These are phyloP conservation scores for Phyllosticta citriasiana DNA, from an alignment of 2,329 filamentous ascomycete species.

Conservation along the genomic window DNA sequence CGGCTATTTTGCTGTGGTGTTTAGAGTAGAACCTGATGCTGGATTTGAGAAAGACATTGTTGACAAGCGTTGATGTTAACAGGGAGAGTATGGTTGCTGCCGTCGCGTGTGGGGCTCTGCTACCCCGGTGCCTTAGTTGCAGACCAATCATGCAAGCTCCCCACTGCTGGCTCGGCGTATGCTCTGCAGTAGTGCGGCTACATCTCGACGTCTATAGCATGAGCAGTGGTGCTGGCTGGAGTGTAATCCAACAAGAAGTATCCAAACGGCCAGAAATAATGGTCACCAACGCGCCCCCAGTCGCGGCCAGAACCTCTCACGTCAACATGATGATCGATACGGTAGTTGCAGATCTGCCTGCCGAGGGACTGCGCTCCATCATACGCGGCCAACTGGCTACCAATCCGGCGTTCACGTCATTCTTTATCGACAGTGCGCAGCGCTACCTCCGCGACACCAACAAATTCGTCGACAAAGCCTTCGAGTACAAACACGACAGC, in stretches of 20 bases:
- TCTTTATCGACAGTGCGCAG: constrained; percentile 24
- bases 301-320: constrained; percentile 20
- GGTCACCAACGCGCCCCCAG: neutral
- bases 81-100: constrained; percentile 20
- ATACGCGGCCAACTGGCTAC: constrained; percentile 23
- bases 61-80: neutral
- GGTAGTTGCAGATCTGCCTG: constrained; percentile 34
- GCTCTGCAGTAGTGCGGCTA: neutral
- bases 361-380: constrained; percentile 31
- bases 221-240: neutral
- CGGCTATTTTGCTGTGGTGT: neutral
- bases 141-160: neutral
- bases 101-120: neutral
- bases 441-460: constrained; percentile 18
- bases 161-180: neutral
- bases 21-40: neutral
- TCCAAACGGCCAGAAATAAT: neutral
- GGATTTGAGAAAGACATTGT: too few relatives aligned
- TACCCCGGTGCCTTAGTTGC: neutral
- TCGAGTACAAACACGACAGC: neutral
- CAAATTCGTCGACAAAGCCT: neutral
- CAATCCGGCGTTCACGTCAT: constrained; percentile 21
- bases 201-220: neutral
- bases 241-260: neutral
- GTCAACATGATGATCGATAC: constrained; percentile 41